Base-by-base conservation (phyloP, 2,329 filamentous ascomycete species). In the Alternaria infectoria region DNA sequence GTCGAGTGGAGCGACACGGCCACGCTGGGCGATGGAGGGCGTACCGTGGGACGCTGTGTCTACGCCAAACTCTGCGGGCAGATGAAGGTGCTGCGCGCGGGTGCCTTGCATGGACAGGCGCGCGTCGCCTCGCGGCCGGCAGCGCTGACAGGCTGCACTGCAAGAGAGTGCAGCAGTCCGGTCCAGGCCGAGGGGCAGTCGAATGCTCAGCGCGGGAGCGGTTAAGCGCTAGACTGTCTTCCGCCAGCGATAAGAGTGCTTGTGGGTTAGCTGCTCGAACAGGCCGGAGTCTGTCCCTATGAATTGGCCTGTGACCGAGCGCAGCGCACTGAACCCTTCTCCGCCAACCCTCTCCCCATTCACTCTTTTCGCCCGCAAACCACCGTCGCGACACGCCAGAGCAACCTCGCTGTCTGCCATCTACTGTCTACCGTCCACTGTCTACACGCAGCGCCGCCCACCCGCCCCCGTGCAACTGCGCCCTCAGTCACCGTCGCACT, bases 401-500 rank as follows among this genome's bases (percentile, higher is more conserved):
- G 30, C 30, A 32, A 7, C 30, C 30, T 32, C 30, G 30, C 30
- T 32, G 30, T 32, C 30, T 32, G 15, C 30, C 4, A 4, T 32
- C 30, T 32, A 15, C 30, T 32, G 30, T 32, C 30, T 32, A 0
- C 30, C 30, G 30, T 32, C 30, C 30, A 32, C 30, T 32, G 30
- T 32, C 59, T 57, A 62, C 51, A 55, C 57, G 58, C 66, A 64
- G 65, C 69, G 68, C 67, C 56, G 66, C 66, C 57, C 61, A 19
- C 61, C 65, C 67, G 43, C 57, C 68, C 67, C 67, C 62, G 74
- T 74, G 66, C 70, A 65, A 70, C 74, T 62, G 60, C 67, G 64
- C 69, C 67, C 55, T 28, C 65, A 43, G 66, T 72, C 71, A 70
- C 72, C 62, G 69, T 74, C 69, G 71, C 69, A 77, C 74, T 70